Conservation (phyloP, 768 basidiomycete species). For the Pulveroboletus frians region DNA sequence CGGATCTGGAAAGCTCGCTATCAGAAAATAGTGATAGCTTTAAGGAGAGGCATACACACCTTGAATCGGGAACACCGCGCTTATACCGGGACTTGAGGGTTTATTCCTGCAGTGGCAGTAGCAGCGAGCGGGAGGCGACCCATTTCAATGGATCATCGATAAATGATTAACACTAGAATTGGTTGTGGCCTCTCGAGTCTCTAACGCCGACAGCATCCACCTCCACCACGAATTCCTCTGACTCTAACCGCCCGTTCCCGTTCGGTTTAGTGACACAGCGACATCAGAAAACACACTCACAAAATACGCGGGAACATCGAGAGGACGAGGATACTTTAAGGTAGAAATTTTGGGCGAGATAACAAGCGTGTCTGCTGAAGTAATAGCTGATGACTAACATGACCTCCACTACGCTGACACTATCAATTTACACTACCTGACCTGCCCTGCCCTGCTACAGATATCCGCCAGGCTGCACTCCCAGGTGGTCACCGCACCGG, state of each 20-base stretch:
- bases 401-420: conserved; percentile 55
- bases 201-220: conserved; percentile 6
- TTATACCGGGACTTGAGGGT: conserved; percentile 96
- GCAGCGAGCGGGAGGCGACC: conserved; percentile 96
- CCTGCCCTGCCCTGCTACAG: conserved; percentile 44
- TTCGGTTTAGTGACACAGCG: background rate
- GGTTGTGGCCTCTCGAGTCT: too few species aligned
- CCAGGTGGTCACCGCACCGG: conserved; percentile 85
- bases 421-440: conserved; percentile 18
- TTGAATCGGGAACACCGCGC: conserved; percentile 97
- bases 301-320: conserved; percentile 17
- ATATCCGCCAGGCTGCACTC: conserved; percentile 76
- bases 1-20: conserved; percentile 58
- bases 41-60: conserved; percentile 35
- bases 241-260: background rate
- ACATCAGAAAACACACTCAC: conserved; percentile 11
- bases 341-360: conserved; percentile 21
- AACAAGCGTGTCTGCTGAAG: conserved; percentile 26
- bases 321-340: conserved; percentile 13
- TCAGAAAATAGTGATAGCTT: background rate
- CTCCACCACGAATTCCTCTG: conserved; percentile 8
- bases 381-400: conserved; percentile 3
- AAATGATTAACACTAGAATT: conserved; percentile 5
- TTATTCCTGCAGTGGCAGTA: conserved; percentile 99
- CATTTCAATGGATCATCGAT: conserved; percentile 43